phyloP scores from a whole-genome alignment of 768 basidiomycete genomes.

The Termitomyces sp. region DNA sequence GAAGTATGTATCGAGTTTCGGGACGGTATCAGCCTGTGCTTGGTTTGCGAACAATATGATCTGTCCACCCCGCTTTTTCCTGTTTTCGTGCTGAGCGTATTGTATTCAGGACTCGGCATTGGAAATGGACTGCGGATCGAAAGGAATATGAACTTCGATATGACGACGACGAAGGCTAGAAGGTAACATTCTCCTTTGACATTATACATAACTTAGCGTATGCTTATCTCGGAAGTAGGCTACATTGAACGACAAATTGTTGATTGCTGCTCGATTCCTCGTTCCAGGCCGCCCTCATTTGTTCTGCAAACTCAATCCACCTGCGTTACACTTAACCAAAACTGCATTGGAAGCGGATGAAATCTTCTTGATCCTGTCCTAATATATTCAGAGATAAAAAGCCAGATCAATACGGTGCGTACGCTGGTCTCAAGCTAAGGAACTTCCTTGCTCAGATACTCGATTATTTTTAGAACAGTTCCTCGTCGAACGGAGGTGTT shows the following conservation, averaged over 20 bases:
- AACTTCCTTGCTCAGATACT: background rate
- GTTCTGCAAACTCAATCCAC: conserved; percentile 37
- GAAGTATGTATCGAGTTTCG: conserved; percentile 20
- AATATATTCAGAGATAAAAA: conserved; percentile 28
- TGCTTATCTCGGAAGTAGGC: conserved; percentile 9
- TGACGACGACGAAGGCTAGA: conserved; percentile 41
- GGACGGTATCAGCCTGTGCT: background rate
- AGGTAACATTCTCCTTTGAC: conserved; percentile 16
- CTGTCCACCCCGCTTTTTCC: background rate
- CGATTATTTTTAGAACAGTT: conserved; percentile 9
- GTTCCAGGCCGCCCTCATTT: conserved; percentile 46
- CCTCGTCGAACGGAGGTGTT: conserved; percentile 14
- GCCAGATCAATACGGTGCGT: conserved; percentile 30
- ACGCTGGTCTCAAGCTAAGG: background rate
- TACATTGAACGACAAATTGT: conserved; percentile 20
- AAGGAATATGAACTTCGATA: conserved; percentile 41
- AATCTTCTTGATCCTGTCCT: conserved; percentile 30
- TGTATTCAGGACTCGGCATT: conserved; percentile 28
- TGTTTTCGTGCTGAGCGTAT: background rate
- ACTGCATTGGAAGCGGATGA: conserved; percentile 35
- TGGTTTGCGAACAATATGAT: background rate
- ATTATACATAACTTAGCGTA: background rate
- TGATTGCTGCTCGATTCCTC: conserved; percentile 31
- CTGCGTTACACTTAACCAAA: conserved; percentile 32
- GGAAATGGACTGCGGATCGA: conserved; percentile 38